These are phyloP conservation scores for Ustilago xerochloae DNA, from an alignment of 1,284 basidiomycete genomes.

Conservation along the genomic window DNA sequence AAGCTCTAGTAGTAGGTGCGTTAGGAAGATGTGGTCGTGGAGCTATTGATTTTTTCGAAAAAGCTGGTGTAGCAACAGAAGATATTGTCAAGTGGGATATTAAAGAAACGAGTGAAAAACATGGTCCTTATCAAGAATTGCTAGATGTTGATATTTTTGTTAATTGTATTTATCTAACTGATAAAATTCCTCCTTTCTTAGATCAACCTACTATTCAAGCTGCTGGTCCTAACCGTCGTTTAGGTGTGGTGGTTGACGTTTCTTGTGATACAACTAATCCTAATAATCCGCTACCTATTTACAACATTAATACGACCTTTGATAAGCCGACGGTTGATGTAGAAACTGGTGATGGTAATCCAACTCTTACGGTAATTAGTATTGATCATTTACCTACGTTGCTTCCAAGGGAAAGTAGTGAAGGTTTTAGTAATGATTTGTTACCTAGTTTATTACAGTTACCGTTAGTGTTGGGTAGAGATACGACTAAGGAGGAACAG, in stretches of 20 bases:
- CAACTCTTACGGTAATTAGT: slow-evolving; percentile 83
- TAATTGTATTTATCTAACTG: slow-evolving; percentile 98
- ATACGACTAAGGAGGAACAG: slow-evolving; percentile 35
- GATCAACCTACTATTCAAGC: slow-evolving; percentile 78
- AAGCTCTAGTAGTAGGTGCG: slow-evolving; percentile 94
- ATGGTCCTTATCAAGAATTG: slow-evolving; percentile 95
- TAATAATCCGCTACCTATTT: slow-evolving; percentile 97
- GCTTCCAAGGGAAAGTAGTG: slow-evolving; percentile 92
- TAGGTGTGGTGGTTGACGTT: slow-evolving; percentile 93
- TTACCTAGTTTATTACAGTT: slow-evolving; percentile 76
- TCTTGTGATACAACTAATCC: slow-evolving; percentile 99
- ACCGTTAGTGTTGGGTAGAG: slow-evolving; percentile 55
- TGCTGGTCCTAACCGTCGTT: slow-evolving; percentile 78
- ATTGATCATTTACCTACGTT: slow-evolving; percentile 98
- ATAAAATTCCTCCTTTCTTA: slow-evolving; percentile 88
- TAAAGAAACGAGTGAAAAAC: slow-evolving; percentile 89
- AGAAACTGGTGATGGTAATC: slow-evolving; percentile 46
- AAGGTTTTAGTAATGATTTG: slow-evolving; percentile 92
- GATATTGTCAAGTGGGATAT: slow-evolving; percentile 99
- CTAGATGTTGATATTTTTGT: slow-evolving; percentile 97
- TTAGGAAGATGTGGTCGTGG: slow-evolving; percentile 96
- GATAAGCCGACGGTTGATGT: slow-evolving; percentile 91
- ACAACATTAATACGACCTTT: slow-evolving; percentile 95
- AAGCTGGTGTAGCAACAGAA: slow-evolving; percentile 81
- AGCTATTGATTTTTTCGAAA: slow-evolving; percentile 92